Conservation (phyloP, 129 eudicot genomes). For the Solidago caesia region DNA sequence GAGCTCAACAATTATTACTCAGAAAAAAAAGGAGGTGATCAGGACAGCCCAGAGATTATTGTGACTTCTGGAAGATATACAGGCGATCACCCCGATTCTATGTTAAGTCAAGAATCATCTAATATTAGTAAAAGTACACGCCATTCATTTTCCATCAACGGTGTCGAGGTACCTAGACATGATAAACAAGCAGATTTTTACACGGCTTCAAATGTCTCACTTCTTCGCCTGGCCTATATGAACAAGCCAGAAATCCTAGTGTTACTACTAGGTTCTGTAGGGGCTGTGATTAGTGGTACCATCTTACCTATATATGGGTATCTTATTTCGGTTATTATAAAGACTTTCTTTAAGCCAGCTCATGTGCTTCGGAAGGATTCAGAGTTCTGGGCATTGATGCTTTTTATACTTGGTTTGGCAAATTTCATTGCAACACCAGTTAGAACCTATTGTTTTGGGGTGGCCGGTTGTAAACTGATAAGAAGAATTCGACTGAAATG, state of each 20-base stretch:
- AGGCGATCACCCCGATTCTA: conserved; percentile 15
- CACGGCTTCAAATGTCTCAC: conserved; percentile 33
- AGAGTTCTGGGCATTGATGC: conserved; percentile 69
- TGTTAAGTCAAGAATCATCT: conserved; percentile 54
- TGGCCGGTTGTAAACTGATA: conserved; percentile 69
- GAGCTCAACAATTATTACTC: conserved; percentile 38
- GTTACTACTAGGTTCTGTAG: conserved; percentile 50
- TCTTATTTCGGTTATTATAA: conserved; percentile 52
- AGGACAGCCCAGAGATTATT: conserved; percentile 23
- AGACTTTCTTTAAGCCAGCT: conserved; percentile 55
- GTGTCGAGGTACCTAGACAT: neutral
- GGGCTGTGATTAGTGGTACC: conserved; percentile 63
- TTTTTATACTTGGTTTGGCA: conserved; percentile 56
- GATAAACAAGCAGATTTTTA: conserved; percentile 7
- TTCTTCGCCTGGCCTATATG: neutral
- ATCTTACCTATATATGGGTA: conserved; percentile 61
- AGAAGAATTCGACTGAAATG: conserved; percentile 55
- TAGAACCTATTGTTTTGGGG: conserved; percentile 57
- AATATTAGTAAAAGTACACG: conserved; percentile 20
- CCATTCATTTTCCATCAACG: neutral
- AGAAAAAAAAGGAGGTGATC: conserved; percentile 31
- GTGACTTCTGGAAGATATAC: neutral
- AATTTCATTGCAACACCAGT: conserved; percentile 51
- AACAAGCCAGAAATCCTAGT: neutral
- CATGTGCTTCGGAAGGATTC: conserved; percentile 57